These are phyloP conservation scores for Yamadazyma endophytica DNA, from an alignment of 805 yeast species.

Conservation along the genomic window DNA sequence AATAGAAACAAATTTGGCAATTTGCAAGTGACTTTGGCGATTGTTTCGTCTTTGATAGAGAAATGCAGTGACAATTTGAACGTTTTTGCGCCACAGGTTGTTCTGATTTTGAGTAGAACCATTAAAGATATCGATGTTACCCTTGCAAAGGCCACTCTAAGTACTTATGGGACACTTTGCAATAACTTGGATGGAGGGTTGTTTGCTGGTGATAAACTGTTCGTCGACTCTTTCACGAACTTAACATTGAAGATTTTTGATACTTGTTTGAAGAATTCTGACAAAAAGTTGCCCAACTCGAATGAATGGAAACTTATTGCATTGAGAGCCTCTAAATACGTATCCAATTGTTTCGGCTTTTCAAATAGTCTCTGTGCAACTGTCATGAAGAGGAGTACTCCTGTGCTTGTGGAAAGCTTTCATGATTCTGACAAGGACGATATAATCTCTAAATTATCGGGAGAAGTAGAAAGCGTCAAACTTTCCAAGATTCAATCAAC, in stretches of 20 bases:
- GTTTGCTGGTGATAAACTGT: slow-evolving; percentile 61
- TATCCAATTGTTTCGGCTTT: slow-evolving; percentile 35
- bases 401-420: slow-evolving; percentile 35
- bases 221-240: slow-evolving; percentile 44
- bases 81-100: slow-evolving; percentile 68
- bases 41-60: slow-evolving; percentile 63
- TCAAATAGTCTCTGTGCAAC: slow-evolving; percentile 23
- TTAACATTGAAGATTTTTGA: slow-evolving; percentile 20
- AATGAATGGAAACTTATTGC: slow-evolving; percentile 46
- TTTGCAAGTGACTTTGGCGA: slow-evolving; percentile 73
- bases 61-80: slow-evolving; percentile 81
- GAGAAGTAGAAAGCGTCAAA: slow-evolving; percentile 21
- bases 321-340: slow-evolving; percentile 34
- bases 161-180: slow-evolving; percentile 43
- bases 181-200: slow-evolving; percentile 55
- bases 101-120: slow-evolving; percentile 53
- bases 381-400: slow-evolving; percentile 30
- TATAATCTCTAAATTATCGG: slow-evolving; percentile 20
- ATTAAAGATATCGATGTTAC: slow-evolving; percentile 56
- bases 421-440: slow-evolving; percentile 13
- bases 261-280: slow-evolving; percentile 9
- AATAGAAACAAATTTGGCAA: slow-evolving; percentile 68
- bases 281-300: slow-evolving; percentile 21
- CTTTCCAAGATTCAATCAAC: slow-evolving; percentile 25
- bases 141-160: slow-evolving; percentile 49